A percentile compares a stretch with the other conserved stretches of the same genome.
These are phyloP conservation scores for Fonsecaea erecta DNA, from an alignment of 2,329 filamentous ascomycete species.

Conservation along the genomic window DNA sequence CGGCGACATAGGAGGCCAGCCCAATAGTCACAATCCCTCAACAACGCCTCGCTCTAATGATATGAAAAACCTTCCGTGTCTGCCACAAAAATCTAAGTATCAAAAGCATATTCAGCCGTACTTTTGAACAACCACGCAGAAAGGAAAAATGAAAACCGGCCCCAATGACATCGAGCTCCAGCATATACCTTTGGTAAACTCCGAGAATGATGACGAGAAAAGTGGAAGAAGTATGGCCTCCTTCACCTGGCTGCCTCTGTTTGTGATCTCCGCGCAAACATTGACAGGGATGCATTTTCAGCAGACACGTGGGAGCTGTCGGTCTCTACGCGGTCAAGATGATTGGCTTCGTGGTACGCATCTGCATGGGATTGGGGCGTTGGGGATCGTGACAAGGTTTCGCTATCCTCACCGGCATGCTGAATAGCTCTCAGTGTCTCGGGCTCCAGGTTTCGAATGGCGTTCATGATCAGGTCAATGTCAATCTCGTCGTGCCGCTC, in stretches of 20 bases:
- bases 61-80: not conserved
- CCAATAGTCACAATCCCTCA: not conserved
- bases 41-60: slow-evolving; percentile 14
- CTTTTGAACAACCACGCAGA: not conserved
- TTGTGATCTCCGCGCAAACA: slow-evolving; percentile 26
- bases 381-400: slow-evolving; percentile 9
- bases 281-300: slow-evolving; percentile 20
- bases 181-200: not conserved
- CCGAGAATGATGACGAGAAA: not conserved
- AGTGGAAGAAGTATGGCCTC: not conserved
- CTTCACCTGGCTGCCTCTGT: slow-evolving; percentile 32
- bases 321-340: slow-evolving; percentile 24
- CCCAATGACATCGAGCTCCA: not conserved
- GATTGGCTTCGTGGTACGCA: slow-evolving; percentile 12
- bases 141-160: not conserved
- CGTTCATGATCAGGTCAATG: slow-evolving; percentile 25
- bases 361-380: slow-evolving; percentile 3
- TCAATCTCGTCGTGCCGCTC: slow-evolving; percentile 43
- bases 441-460: slow-evolving; percentile 19
- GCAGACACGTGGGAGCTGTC: slow-evolving; percentile 23
- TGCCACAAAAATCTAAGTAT: not conserved
- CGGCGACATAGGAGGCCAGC: not conserved
- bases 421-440: slow-evolving; percentile 5
- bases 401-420: not conserved
- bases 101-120: slow-evolving; percentile 7